Evolutionary conservation across 345 rosid species (phyloP).

Genomic region (Rhizophora apiculata): DNA sequence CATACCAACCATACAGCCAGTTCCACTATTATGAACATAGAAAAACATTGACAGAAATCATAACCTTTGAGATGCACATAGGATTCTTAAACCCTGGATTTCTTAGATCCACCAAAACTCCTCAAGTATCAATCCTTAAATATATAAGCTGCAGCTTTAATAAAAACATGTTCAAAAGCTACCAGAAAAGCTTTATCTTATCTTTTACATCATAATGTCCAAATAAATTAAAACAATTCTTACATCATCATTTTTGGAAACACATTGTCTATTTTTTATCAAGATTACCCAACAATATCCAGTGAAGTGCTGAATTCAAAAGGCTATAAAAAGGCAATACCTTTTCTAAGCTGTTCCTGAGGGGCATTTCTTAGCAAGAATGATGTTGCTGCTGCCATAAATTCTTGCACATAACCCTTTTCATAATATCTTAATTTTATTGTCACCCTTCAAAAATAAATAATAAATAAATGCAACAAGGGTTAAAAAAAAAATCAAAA

Average conservation of each 20-base stretch:
- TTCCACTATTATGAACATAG: no score
- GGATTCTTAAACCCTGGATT: not conserved
- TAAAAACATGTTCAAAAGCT: not conserved
- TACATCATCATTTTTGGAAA: no score
- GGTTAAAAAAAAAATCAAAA: no score
- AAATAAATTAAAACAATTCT: no score
- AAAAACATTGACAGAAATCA: no score
- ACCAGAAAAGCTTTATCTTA: not conserved
- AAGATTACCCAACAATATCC: not conserved
- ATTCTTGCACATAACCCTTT: conserved; percentile 58
- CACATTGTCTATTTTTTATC: not conserved
- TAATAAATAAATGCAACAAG: conserved; percentile 4
- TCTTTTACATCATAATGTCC: no score
- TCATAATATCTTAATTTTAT: conserved; percentile 63
- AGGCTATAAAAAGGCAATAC: conserved; percentile 29
- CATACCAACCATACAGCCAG: no score
- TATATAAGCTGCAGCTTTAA: not conserved
- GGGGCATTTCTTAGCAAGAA: conserved; percentile 82
- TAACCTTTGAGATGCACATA: not conserved
- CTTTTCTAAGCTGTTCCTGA: conserved; percentile 51
- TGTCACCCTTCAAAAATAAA: conserved; percentile 51
- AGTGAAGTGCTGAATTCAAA: not conserved
- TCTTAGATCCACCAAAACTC: not conserved
- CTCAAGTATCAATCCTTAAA: not conserved
- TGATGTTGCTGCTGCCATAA: conserved; percentile 74